Percentiles rank a stretch among this genome's conserved stretches.
Evolutionary conservation across 805 yeast species (phyloP).

Genomic region (Monosporozyma aquatica): DNA sequence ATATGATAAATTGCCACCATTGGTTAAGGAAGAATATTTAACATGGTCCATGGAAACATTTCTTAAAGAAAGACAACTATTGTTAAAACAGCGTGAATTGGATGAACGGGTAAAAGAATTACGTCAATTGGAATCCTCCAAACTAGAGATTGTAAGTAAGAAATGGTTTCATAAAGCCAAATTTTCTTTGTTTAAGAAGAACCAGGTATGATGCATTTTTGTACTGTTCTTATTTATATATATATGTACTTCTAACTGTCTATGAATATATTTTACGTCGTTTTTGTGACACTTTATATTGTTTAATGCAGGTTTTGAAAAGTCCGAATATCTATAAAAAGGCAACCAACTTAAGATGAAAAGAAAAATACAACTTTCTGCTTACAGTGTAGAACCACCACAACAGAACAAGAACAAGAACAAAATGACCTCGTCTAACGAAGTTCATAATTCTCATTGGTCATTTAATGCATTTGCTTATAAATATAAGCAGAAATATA

Average conservation of each 20-base stretch:
- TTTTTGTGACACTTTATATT: background rate
- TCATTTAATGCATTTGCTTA: background rate
- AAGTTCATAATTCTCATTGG: background rate
- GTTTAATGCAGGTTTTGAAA: too few species aligned
- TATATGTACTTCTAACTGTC: background rate
- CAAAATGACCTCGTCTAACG: background rate
- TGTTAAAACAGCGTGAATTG: background rate
- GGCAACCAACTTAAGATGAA: background rate
- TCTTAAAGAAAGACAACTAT: conserved; percentile 1
- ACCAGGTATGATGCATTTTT: background rate
- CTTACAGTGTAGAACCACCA: background rate
- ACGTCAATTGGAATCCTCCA: background rate
- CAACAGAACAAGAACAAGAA: background rate
- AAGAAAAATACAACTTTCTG: too few species aligned
- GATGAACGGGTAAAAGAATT: background rate
- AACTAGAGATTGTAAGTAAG: conserved; percentile 1
- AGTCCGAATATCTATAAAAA: background rate
- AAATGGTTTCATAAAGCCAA: conserved; percentile 2
- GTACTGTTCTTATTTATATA: background rate
- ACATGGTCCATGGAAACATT: conserved; percentile 5
- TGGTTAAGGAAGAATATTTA: conserved; percentile 3
- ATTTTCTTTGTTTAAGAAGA: background rate
- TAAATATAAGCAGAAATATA: background rate
- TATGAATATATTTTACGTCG: background rate
- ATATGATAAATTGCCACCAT: conserved; percentile 1